Base-by-base conservation (phyloP, 331 rosid genomes). In the Acacia concinna region DNA sequence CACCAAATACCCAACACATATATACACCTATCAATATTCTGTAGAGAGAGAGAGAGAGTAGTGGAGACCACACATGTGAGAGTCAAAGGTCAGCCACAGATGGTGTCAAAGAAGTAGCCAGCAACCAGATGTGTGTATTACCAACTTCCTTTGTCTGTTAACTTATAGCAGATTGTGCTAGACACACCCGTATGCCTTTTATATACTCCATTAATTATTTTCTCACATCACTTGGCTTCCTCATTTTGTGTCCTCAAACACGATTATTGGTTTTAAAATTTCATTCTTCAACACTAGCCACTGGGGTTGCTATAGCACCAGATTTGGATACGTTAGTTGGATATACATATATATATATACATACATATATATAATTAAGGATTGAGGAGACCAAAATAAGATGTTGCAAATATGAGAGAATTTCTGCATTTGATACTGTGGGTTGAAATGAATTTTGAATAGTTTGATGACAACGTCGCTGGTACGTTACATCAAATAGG, bases 51-150 rank as follows among this genome's bases (percentile, higher is more conserved):
- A 4, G 14, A 4, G 5, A 9, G 4, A 69, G 38, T 43, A 81
- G 68, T 85, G 87, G 86, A 80, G 4, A 52, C 71, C 81, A 81
- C 81, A 81, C 74, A 27, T 38, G 12, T 3, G 11, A 51, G 63
- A 88, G 88, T 88, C 88, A 88, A 88, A 83, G 84, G 88, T 85
- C 85, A 81, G 79, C 81, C 43, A 59, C 8, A 30, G 60, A 78
- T 81, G 40, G 47, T 37, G 73, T 85, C 81, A n/a, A n/a, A n/a
- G 71, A 52, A 67, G 71, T 44, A 81, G 76, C 78, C 86, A 83
- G 76, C 82, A 84, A 83, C 51, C 31, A 79, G 85, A 81, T 82
- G 78, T 75, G 76, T 60, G 69, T 67, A 79, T 63, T 85, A 69
- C 66, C 88, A 83, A 75, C 57, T 80, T 83, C 85, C 41, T 81